phyloP scores from a whole-genome alignment of 164 flowering plant genomes.

The Chloranthus sessilifolius region DNA sequence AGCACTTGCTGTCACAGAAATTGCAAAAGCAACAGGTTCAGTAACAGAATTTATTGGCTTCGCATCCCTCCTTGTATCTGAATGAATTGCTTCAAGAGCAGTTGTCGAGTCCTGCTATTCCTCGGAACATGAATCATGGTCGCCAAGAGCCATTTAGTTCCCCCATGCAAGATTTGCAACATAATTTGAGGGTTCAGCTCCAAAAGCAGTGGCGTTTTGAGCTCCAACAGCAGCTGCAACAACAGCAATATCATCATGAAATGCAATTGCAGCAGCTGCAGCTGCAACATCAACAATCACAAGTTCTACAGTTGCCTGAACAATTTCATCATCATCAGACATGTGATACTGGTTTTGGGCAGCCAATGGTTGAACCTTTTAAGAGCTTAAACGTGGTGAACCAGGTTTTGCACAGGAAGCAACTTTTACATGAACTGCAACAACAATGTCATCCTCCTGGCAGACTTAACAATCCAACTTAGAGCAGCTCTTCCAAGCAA shows the following conservation, averaged over 20 bases:
- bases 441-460: slow-evolving; percentile 40
- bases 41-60: slow-evolving; percentile 36
- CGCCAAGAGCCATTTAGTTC: slow-evolving; percentile 39
- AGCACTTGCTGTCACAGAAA: slow-evolving; percentile 44
- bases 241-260: slow-evolving; percentile 27
- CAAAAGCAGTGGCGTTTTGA: slow-evolving; percentile 47
- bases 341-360: slow-evolving; percentile 45
- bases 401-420: slow-evolving; percentile 50
- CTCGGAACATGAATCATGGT: slow-evolving; percentile 23
- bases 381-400: slow-evolving; percentile 42
- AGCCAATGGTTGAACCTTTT: slow-evolving; percentile 38
- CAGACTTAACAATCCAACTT: slow-evolving; percentile 46
- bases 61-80: slow-evolving; percentile 22
- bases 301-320: slow-evolving; percentile 52
- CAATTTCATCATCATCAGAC: slow-evolving; percentile 51
- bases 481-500: slow-evolving; percentile 61
- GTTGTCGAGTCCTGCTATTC: slow-evolving; percentile 20
- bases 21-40: slow-evolving; percentile 55
- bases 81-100: slow-evolving; percentile 46
- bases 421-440: slow-evolving; percentile 50
- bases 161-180: slow-evolving; percentile 47
- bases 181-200: slow-evolving; percentile 39
- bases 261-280: slow-evolving; percentile 51
- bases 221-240: slow-evolving; percentile 34
- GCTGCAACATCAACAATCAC: slow-evolving; percentile 58